Conservation (phyloP, 176 grass and related monocot species). For the Triticum aestivum region IWGSC_CS_RefSeq_v2.1 NC_057796.1:471651913-471652412, state of each 20-base stretch:
- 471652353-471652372: too few species aligned
- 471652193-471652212: too few species aligned
- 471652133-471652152: background rate
- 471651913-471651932: slow-evolving; percentile 85
- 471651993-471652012: background rate
- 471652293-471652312: background rate
- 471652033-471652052: background rate
- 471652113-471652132: too few species aligned
- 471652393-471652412: background rate
- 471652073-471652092: background rate
- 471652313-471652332: too few species aligned
- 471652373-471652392: too few species aligned
- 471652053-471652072: slow-evolving; percentile 1
- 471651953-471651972: slow-evolving; percentile 53
- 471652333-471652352: too few species aligned
- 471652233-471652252: too few species aligned
- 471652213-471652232: too few species aligned
- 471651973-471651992: background rate
- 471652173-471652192: too few species aligned
- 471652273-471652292: too few species aligned
- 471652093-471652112: too few species aligned
- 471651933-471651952: slow-evolving; percentile 70
- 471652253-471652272: too few species aligned
- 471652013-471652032: background rate
- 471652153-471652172: background rate